Base-by-base conservation (phyloP, 2,329 filamentous ascomycete species). In the Lasiodiplodia hormozganensis region DNA sequence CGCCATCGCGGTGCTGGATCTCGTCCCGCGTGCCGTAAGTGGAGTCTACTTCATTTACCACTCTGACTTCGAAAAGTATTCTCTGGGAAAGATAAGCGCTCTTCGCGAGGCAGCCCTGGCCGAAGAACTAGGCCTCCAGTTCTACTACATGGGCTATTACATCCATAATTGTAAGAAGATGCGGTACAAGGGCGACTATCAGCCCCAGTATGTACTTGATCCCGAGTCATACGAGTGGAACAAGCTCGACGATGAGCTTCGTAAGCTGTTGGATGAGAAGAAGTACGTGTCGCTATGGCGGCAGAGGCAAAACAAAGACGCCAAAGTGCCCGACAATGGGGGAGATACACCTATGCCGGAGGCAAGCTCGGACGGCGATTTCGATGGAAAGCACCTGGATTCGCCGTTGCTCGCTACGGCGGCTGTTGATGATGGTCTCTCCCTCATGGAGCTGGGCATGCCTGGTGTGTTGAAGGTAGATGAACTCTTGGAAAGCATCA, bases 21-120 rank as follows among this genome's bases (percentile, higher is more conserved):
- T 96, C 10, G 82, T 96, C 1, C 92, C 92, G 0, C 83, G 92
- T 69, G 90, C 88, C 72, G 90, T 96, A 62, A 94, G 92, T 73
- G 90, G 90, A 4, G 92, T 96, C 12, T 96, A 96, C 80, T 93
- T 96, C 76, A 81, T 96, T 70, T 96, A 96, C 75, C 87, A 94
- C 74, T 88, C 90, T 74, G 91, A 91, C 71, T 88, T 93, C 65
- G 88, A 91, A 72, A 83, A 85, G 68, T 89, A 87, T 80, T 85
- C 85, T 28, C 90, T 92, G 36, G 92, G 92, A 1, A 96, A 95
- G 78, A 79, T 95, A 5, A 89, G 90, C 43, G 92, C 92, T 1
- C 77, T 95, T 70, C 83, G 89, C 70, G 92, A 96, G 78, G 91
- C 92, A 70, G 84, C 88, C 0, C 78, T 96, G 34, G 90, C 92